A percentile compares a stretch with the other conserved stretches of the same genome.
Conservation (phyloP, 306 rosid genomes). For the Pachyrhizus erosus region DNA sequence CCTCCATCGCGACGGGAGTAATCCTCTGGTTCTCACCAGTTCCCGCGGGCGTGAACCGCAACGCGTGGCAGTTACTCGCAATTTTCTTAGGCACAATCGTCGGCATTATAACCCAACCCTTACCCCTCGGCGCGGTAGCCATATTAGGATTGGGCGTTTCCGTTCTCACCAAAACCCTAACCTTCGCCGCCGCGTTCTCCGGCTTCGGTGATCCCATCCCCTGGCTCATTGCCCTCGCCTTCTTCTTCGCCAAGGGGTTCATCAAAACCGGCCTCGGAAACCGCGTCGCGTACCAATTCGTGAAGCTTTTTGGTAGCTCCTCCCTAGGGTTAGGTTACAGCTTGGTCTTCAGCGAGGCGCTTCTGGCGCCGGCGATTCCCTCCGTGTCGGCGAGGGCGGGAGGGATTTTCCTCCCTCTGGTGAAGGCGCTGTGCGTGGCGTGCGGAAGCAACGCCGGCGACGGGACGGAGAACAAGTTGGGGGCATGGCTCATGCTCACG, state of each 20-base stretch:
- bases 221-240: constrained; percentile 93
- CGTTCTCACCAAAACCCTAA: constrained; percentile 85
- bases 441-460: constrained; percentile 97
- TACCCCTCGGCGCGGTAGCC: constrained; percentile 96
- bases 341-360: constrained; percentile 91
- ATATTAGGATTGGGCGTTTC: constrained; percentile 84
- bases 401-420: constrained; percentile 90
- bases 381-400: constrained; percentile 97
- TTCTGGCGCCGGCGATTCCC: constrained; percentile 94
- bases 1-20: constrained; percentile 80
- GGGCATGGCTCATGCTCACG: constrained; percentile 97
- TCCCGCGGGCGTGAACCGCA: constrained; percentile 72
- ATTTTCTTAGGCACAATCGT: constrained; percentile 92
- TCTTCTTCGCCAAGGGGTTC: constrained; percentile 95
- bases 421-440: constrained; percentile 86
- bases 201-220: constrained; percentile 98
- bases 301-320: constrained; percentile 88
- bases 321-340: constrained; percentile 96
- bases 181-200: constrained; percentile 90
- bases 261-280: constrained; percentile 96
- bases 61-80: constrained; percentile 92
- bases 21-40: constrained; percentile 87
- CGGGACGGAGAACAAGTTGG: constrained; percentile 79
- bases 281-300: constrained; percentile 92
- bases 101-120: constrained; percentile 90